Base-by-base conservation (phyloP, 176 grass and related monocot species). In the Zizania latifolia region DNA sequence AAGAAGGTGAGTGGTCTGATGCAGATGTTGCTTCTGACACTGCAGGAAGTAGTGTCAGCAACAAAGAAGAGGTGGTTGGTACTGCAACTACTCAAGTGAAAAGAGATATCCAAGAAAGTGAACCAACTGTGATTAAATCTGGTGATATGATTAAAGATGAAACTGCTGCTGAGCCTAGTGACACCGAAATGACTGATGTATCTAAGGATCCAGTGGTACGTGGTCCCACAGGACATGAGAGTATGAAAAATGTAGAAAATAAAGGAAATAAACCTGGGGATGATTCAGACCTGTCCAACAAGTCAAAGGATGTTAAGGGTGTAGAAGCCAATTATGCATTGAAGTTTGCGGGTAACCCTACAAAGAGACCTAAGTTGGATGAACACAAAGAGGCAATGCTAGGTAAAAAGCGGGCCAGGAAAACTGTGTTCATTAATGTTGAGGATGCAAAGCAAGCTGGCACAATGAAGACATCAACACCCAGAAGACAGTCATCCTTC, bases 1-100 rank as follows among this genome's bases (percentile, higher is more conserved):
- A 99, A 94, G 95, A 94, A 79, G 95, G 95, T 5, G 95, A 99
- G 66, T 99, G 95, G 92, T 99, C 92, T 86, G 95, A 99, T 83
- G 81, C 84, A 74, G 95, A 94, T 76, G 77, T 66, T 37, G 81
- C 78, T 81, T 80, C 81, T 79, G 92, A 99, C 36, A 86, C 74
- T 10, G 74, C n/a, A 7, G 79, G 68, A 41, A 81, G 70, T 58
- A 82, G 77, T 83, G 30, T 64, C 9, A 90, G 83, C 80, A 83
- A 82, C 67, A 87, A 82, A 81, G 83, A 92, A 48, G 89, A 89
- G 54, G 53, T 12, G 0, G 35, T 28, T 83, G 67, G 65, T 74
- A 43, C 72, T 75, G 71, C 83, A 78, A 81, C 21, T 77, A n/a
- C n/a, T n/a, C 54, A 79, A 58, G 30, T 40, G 78, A 84, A 75